Evolutionary conservation across 306 rosid species (phyloP).

Genomic region (Biancaea sappan): DNA sequence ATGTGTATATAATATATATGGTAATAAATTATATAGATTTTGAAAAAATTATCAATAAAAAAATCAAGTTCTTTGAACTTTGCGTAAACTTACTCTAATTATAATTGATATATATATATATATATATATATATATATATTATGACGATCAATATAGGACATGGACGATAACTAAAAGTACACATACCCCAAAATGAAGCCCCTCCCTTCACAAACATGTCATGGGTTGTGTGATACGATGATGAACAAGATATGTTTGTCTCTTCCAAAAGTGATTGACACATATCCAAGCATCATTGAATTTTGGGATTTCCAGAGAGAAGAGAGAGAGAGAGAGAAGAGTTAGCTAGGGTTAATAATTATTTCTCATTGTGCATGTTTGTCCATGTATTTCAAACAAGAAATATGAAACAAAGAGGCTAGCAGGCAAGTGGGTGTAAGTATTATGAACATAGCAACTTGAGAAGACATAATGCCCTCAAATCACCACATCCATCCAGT

Average conservation of each 20-base stretch:
- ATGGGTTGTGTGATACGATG: slow-evolving; percentile 48
- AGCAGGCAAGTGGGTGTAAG: slow-evolving; percentile 22
- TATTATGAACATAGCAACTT: slow-evolving; percentile 49
- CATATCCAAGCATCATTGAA: slow-evolving; percentile 36
- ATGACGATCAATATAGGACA: slow-evolving; percentile 34
- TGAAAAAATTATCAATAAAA: too few species aligned
- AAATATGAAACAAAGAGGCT: slow-evolving; percentile 51
- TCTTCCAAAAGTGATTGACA: slow-evolving; percentile 46
- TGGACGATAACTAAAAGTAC: slow-evolving; percentile 53
- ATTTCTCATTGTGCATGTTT: slow-evolving; percentile 25
- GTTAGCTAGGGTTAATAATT: slow-evolving; percentile 28
- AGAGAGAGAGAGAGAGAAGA: too few species aligned
- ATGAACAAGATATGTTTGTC: slow-evolving; percentile 66
- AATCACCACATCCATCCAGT: slow-evolving; percentile 49
- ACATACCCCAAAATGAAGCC: slow-evolving; percentile 61
- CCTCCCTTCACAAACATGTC: slow-evolving; percentile 47
- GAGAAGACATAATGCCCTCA: slow-evolving; percentile 60
- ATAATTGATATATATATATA: neutral
- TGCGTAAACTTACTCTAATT: too few species aligned
- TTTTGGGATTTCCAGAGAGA: slow-evolving; percentile 30
- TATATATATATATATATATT: too few species aligned
- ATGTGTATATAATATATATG: too few species aligned
- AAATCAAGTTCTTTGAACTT: too few species aligned
- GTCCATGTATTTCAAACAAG: slow-evolving; percentile 55
- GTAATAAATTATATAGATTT: too few species aligned